Evolutionary conservation across 768 basidiomycete genomes (phyloP).

Genomic region (Agrocybe pediades): DNA sequence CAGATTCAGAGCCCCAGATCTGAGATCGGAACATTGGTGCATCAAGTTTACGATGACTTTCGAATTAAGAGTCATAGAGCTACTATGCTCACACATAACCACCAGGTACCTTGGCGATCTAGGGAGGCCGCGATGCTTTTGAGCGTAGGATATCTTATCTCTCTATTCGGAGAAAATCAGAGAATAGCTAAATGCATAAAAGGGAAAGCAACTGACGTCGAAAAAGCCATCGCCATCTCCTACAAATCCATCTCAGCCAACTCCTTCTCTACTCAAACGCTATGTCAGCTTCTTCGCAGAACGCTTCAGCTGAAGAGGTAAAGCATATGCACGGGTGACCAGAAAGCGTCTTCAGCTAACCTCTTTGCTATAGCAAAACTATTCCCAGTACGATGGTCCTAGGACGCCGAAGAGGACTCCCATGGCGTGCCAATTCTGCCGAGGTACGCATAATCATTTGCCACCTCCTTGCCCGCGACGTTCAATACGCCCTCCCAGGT

Average conservation of each 20-base stretch:
- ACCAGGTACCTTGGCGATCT: not conserved
- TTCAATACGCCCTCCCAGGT: slow-evolving; percentile 36
- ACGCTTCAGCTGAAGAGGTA: slow-evolving; percentile 12
- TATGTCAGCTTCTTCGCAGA: slow-evolving; percentile 11
- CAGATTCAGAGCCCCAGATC: no score
- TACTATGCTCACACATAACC: no score
- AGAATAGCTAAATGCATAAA: slow-evolving; percentile 4
- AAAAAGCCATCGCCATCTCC: not conserved
- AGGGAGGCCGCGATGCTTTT: not conserved
- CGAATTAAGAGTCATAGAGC: no score
- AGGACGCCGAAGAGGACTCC: slow-evolving; percentile 48
- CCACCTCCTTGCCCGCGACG: not conserved
- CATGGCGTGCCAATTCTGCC: slow-evolving; percentile 77
- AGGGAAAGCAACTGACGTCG: slow-evolving; percentile 4
- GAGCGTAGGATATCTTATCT: not conserved
- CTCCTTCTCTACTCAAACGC: not conserved
- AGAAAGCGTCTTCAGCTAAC: no score
- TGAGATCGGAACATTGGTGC: no score
- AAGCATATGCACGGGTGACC: no score
- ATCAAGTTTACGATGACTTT: no score
- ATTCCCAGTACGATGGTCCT: slow-evolving; percentile 19
- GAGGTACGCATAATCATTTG: slow-evolving; percentile 42
- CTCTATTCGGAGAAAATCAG: not conserved
- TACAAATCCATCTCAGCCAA: not conserved
- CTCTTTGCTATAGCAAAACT: slow-evolving; percentile 4